These are phyloP conservation scores for Lathyrus sativus DNA, from an alignment of 306 rosid genomes.

Conservation along the genomic window DNA sequence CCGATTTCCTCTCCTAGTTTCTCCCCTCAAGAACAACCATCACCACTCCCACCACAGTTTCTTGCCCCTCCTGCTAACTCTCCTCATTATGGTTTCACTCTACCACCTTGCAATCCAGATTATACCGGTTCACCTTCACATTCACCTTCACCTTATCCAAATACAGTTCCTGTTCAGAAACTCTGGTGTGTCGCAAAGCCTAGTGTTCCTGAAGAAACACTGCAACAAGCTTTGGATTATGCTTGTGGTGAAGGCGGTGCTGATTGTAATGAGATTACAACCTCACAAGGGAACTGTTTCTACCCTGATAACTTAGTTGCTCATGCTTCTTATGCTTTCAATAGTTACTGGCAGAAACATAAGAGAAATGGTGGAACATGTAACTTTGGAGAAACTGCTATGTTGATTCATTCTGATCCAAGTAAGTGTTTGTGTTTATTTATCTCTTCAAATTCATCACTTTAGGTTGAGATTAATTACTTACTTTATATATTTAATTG, in stretches of 20 bases:
- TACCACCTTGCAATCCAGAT: conserved; percentile 76
- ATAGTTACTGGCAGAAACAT: conserved; percentile 93
- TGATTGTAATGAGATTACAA: conserved; percentile 63
- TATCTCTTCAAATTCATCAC: too few relatives aligned
- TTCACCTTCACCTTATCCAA: conserved; percentile 53
- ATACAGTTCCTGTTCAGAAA: conserved; percentile 46
- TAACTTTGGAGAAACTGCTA: conserved; percentile 87
- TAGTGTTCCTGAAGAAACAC: conserved; percentile 67
- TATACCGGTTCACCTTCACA: conserved; percentile 47
- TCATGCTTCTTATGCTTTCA: conserved; percentile 91
- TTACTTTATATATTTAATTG: background rate
- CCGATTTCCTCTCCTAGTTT: conserved; percentile 38
- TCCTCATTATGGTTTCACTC: conserved; percentile 40
- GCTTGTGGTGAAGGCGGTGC: conserved; percentile 95
- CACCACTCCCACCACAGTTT: conserved; percentile 37
- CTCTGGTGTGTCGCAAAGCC: conserved; percentile 98
- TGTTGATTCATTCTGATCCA: conserved; percentile 84
- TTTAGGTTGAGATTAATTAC: too few relatives aligned
- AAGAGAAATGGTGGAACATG: conserved; percentile 89
- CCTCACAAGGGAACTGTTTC: conserved; percentile 67
- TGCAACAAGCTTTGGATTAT: conserved; percentile 78
- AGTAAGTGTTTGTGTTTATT: conserved; percentile 48
- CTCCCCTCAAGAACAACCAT: conserved; percentile 58
- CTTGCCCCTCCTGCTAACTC: conserved; percentile 64
- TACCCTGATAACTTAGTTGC: conserved; percentile 71